phyloP scores from a whole-genome alignment of 306 rosid genomes.

The Styphnolobium japonicum region DNA sequence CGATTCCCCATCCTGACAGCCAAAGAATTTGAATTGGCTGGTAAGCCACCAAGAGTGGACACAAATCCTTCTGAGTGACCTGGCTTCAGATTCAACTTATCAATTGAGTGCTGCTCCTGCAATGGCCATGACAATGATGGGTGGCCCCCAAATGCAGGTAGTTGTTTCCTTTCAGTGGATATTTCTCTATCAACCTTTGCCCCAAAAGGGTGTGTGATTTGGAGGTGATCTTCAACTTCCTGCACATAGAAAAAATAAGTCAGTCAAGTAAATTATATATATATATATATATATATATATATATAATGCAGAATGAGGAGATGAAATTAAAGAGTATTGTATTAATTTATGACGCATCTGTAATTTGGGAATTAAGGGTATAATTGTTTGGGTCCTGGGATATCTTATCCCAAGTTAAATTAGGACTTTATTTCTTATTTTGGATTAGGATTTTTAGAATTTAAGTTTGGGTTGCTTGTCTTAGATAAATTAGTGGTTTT shows the following conservation, averaged over 20 bases:
- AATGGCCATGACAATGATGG: constrained; percentile 61
- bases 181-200: constrained; percentile 47
- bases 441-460: background rate
- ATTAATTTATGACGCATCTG: background rate
- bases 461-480: background rate
- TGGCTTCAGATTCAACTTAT: constrained; percentile 46
- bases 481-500: constrained; percentile 6
- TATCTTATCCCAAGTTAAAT: constrained; percentile 4
- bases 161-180: constrained; percentile 52
- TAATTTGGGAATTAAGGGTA: background rate
- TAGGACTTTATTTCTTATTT: background rate
- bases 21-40: constrained; percentile 39
- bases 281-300: background rate
- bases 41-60: constrained; percentile 45
- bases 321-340: background rate
- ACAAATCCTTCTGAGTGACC: constrained; percentile 51
- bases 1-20: constrained; percentile 46
- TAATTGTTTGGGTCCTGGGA: background rate
- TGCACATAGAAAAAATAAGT: constrained; percentile 32
- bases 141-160: constrained; percentile 48
- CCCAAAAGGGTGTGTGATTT: constrained; percentile 32
- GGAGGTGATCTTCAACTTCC: constrained; percentile 63
- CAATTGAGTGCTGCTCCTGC: constrained; percentile 53
- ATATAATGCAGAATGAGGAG: background rate
- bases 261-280: background rate